Evolutionary conservation across 805 yeast species (phyloP).

Genomic region (Jamesozyma lodderae): DNA sequence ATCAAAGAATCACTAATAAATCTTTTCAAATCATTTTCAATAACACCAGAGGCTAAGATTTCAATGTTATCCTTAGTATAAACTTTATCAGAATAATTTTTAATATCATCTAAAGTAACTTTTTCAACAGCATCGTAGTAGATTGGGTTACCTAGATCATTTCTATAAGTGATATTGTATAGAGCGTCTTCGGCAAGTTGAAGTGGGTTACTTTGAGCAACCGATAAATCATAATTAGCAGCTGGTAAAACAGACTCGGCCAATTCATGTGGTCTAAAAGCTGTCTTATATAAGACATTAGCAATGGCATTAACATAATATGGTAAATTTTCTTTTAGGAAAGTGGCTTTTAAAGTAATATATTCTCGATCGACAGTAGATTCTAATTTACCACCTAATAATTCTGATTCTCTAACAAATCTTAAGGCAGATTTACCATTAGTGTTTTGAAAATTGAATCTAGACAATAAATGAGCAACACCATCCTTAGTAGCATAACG

Average conservation of each 20-base stretch:
- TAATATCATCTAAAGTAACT: constrained; percentile 55
- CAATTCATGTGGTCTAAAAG: constrained; percentile 77
- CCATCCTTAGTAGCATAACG: constrained; percentile 66
- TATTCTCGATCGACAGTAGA: constrained; percentile 75
- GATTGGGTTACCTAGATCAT: constrained; percentile 79
- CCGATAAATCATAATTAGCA: constrained; percentile 53
- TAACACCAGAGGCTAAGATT: constrained; percentile 66
- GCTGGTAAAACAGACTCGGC: constrained; percentile 75
- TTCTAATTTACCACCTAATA: constrained; percentile 75
- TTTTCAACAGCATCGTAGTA: constrained; percentile 57
- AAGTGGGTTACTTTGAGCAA: constrained; percentile 42
- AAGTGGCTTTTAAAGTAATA: constrained; percentile 68
- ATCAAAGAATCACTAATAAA: constrained; percentile 62
- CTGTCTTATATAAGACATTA: constrained; percentile 58
- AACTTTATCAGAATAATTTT: constrained; percentile 53
- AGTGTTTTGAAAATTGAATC: constrained; percentile 79
- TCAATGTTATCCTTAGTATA: constrained; percentile 65
- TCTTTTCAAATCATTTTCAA: constrained; percentile 55
- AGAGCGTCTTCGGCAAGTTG: constrained; percentile 66
- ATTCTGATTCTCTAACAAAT: constrained; percentile 88
- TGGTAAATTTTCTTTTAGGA: constrained; percentile 82
- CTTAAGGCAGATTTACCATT: constrained; percentile 79
- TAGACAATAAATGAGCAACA: constrained; percentile 73
- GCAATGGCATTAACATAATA: constrained; percentile 82
- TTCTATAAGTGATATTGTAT: constrained; percentile 74